Evolutionary conservation across 2,329 filamentous ascomycete species (phyloP), one percentile per base, ranked within the genome.

Genomic region (Fusarium chuoi): DNA sequence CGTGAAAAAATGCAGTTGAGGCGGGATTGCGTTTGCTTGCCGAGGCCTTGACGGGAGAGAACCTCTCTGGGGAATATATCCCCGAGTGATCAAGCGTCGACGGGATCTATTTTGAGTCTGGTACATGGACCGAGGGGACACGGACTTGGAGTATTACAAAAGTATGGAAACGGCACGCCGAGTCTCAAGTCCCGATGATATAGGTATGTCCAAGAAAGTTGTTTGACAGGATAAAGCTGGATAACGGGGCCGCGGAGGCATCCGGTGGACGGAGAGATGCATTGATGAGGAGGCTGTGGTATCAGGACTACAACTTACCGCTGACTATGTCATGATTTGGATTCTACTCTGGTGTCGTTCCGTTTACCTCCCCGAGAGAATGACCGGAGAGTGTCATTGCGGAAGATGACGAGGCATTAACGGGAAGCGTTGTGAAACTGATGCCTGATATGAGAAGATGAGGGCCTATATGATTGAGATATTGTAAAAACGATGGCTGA

Each of bases 381-480:
- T 20, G 4, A 12, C 36, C 24, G 20, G 7, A 42, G 35, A 55
- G 4, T 4, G 5, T 18, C 26, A 18, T 41, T 41, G 15, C 36
- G 51, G 14, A n/a, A 39, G 35, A 54, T 39, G 51, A 28, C 20
- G 51, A 41, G 22, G 36, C 24, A 55, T 41, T n/a, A 13, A 11
- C 24, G 36, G n/a, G 20, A 30, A 55, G 6, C 4, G 24, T 28
- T 18, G 24, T 17, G 4, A 28, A 10, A 39, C 15, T 39, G 2
- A 14, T 39, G 20, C 24, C 7, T 17, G 10, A 10, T 6, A 12
- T 10, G 11, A 22, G 24, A 20, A 22, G 24, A 28, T 2, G 24
- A 2, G 5, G 7, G 0, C 35, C 2, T 10, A 1, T 1, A 28
- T 8, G 20, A 39, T 5, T n/a, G 20, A 0, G 1, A 5, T 1